Conservation (phyloP, 1,284 basidiomycete genomes). For the Rhodotorula mucilaginosa region DNA sequence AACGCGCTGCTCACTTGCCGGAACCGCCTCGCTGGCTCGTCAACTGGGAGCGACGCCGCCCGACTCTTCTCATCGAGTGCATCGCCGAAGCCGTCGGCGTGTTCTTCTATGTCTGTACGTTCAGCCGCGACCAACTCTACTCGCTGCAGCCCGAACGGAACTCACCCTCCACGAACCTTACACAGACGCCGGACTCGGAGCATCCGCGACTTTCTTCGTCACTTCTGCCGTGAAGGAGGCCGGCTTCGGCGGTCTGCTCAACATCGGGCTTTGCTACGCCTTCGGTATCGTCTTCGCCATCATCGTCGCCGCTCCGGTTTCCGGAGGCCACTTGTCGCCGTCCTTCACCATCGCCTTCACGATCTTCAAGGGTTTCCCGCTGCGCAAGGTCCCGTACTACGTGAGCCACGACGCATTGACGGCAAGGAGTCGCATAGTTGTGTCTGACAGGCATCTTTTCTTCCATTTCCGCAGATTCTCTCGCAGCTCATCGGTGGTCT, state of each 20-base stretch:
- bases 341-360: constrained; percentile 41
- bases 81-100: constrained; percentile 35
- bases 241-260: constrained; percentile 35
- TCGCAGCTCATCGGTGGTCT: constrained; percentile 70
- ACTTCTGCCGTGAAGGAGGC: constrained; percentile 20
- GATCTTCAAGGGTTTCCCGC: constrained; percentile 60
- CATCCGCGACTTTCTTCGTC: constrained; percentile 32
- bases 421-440: no score
- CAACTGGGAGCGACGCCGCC: constrained; percentile 36
- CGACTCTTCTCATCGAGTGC: constrained; percentile 36
- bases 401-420: no score
- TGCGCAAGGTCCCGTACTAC: constrained; percentile 71
- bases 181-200: constrained; percentile 21
- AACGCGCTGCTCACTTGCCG: constrained; percentile 19
- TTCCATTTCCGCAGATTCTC: constrained; percentile 49
- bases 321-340: constrained; percentile 41
- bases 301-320: constrained; percentile 34
- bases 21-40: constrained; percentile 22
- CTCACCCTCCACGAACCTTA: no score
- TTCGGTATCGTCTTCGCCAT: constrained; percentile 41
- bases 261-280: constrained; percentile 36
- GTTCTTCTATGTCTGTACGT: constrained; percentile 24
- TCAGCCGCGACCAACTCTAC: no score
- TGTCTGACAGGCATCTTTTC: no score
- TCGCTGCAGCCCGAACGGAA: no score